Conservation (phyloP, 805 yeast species). For the Nakazawaea populi region DNA sequence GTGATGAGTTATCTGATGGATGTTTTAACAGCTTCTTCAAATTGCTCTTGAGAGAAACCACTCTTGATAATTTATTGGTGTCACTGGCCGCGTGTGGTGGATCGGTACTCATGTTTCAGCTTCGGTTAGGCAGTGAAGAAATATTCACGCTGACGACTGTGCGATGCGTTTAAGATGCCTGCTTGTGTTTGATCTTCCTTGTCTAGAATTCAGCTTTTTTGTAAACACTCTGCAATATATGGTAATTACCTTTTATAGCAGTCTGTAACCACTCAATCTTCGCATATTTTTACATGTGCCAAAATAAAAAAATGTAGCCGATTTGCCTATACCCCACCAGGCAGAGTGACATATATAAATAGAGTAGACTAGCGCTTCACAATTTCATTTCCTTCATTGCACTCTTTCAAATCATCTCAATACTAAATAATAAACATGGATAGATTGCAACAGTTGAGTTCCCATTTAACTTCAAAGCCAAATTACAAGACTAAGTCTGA, state of each 20-base stretch:
- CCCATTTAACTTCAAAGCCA: slow-evolving; percentile 22
- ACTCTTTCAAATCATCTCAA: background rate
- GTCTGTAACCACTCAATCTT: background rate
- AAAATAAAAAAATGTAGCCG: background rate
- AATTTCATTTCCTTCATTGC: background rate
- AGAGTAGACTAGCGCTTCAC: background rate
- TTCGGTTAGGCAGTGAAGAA: too few species aligned
- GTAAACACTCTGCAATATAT: background rate
- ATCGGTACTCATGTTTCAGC: background rate
- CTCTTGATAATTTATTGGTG: background rate
- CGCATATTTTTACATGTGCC: background rate
- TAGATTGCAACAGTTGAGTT: slow-evolving; percentile 28
- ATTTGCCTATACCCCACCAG: background rate
- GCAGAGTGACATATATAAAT: background rate
- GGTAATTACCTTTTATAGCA: background rate
- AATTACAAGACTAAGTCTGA: slow-evolving; percentile 52
- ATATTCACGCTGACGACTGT: too few species aligned
- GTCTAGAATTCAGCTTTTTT: too few species aligned
- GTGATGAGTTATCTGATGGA: background rate
- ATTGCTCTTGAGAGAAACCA: background rate
- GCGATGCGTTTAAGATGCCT: too few species aligned
- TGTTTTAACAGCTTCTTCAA: slow-evolving; percentile 1
- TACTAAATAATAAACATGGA: slow-evolving; percentile 20
- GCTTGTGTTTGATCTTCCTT: too few species aligned
- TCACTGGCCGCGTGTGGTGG: background rate